These are phyloP conservation scores for Pachysandra terminalis DNA, from an alignment of 164 flowering plant species.

Conservation along the genomic window DNA sequence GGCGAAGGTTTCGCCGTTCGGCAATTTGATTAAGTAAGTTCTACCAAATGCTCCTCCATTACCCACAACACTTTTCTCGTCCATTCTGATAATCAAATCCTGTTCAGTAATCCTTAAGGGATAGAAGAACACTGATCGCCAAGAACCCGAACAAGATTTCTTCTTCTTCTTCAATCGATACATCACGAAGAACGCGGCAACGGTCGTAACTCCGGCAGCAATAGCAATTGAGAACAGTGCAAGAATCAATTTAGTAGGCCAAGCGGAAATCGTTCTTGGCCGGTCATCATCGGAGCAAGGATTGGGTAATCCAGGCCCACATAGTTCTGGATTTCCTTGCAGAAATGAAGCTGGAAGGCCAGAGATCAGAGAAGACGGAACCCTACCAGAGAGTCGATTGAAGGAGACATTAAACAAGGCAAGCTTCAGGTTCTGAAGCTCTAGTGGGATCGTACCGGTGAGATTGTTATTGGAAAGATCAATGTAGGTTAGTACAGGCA, in stretches of 20 bases:
- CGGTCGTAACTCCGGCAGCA: constrained; percentile 28
- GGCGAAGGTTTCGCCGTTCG: constrained; percentile 63
- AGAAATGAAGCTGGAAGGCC: constrained; percentile 84
- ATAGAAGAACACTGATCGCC: constrained; percentile 63
- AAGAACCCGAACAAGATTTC: constrained; percentile 29
- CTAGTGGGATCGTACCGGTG: constrained; percentile 65
- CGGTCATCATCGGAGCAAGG: constrained; percentile 42
- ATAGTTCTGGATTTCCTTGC: constrained; percentile 75
- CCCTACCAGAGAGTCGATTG: constrained; percentile 71
- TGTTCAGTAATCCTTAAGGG: constrained; percentile 68
- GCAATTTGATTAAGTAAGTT: constrained; percentile 47
- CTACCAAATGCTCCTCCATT: constrained; percentile 57
- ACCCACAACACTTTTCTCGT: constrained; percentile 55
- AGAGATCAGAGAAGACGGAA: constrained; percentile 57
- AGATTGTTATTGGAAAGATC: constrained; percentile 83
- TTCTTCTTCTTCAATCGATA: constrained; percentile 27
- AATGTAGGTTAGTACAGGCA: constrained; percentile 81
- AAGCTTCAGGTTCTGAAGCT: constrained; percentile 77
- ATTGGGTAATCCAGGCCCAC: constrained; percentile 74
- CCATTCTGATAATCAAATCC: constrained; percentile 54
- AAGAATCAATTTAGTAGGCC: constrained; percentile 33
- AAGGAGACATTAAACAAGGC: constrained; percentile 86
- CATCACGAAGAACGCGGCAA: constrained; percentile 37
- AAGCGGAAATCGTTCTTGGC: constrained; percentile 13
- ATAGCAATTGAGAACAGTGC: constrained; percentile 51